A percentile compares a stretch with the other conserved stretches of the same genome.
Evolutionary conservation across 257 asterid genomes (phyloP).

Genomic region (Solanum sparsipilum): DNA sequence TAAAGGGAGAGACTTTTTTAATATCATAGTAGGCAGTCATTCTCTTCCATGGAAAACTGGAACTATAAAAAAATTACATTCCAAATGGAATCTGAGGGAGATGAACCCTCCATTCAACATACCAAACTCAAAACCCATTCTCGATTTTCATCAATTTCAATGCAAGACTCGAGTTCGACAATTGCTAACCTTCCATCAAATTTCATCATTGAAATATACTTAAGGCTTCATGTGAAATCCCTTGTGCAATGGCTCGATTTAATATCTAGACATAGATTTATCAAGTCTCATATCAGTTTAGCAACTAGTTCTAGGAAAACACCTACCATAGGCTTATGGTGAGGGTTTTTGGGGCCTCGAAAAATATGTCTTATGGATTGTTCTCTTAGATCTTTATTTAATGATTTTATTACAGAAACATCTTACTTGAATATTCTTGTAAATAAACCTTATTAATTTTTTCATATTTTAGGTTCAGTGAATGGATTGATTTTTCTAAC

Average conservation of each 20-base stretch:
- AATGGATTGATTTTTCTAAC: no score
- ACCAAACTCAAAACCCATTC: no score
- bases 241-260: background rate
- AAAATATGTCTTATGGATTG: background rate
- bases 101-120: no score
- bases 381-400: background rate
- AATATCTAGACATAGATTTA: background rate
- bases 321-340: background rate
- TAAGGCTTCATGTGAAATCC: background rate
- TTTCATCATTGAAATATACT: background rate
- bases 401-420: background rate
- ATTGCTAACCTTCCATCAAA: background rate
- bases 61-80: no score
- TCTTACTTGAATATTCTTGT: no score
- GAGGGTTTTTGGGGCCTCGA: no score
- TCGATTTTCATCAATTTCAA: background rate
- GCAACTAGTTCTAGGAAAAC: background rate
- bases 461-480: no score
- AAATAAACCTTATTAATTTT: no score
- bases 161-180: background rate
- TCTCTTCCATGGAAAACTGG: no score
- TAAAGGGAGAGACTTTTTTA: no score
- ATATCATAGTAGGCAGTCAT: no score
- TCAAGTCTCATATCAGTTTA: constrained; percentile 18
- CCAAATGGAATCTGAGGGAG: background rate